Base-by-base conservation (phyloP, 768 basidiomycete species). In the Amyloporia xantha region DNA sequence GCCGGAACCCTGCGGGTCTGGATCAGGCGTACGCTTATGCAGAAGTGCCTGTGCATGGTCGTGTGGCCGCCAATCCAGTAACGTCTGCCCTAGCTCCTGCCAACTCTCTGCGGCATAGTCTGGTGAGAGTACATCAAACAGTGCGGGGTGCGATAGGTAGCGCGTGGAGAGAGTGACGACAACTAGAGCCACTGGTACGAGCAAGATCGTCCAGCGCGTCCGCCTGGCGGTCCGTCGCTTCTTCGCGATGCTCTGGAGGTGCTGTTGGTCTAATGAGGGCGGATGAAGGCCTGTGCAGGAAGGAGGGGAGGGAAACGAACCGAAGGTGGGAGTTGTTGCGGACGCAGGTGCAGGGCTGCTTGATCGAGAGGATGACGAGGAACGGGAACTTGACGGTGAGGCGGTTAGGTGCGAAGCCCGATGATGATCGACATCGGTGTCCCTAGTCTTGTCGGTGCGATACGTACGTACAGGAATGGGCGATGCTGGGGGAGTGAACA, bases 181-280 rank as follows among this genome's bases (percentile, higher is more conserved):
- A 33, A 83, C 59, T 43, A 88, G 71, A 5, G 70, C 54, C 9
- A 82, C 54, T 2, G 85, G 85, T 2, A 84, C 69, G 27, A 81
- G 53, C 36, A 86, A 47, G 47, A 81, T 71, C 1, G 77, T 69
- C 75, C 74, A 78, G 59, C 67, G 65, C 46, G 71, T 68, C 44
- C 71, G 65, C 20, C 77, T 70, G 37, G 69, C 72, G 26, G 63
- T 71, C 40, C 66, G 68, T 51, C 66, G 72, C 64, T 79, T 82
- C 26, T 51, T 39, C 11, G 47, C 45, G 12, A 43, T 20, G 11
- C 51, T 25, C 6, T 25, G 48, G 7, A 43, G 4, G 7, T 44
- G 41, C 26, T 21, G 35, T 45, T 25, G n/a, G 33, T 26, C n/a
- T 6, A 17, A 13, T 12, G n/a, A 26, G n/a, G 1, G 20, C 42